These are phyloP conservation scores for Epichloe brachyelytri DNA, from an alignment of 2,329 filamentous ascomycete species.

Conservation along the genomic window DNA sequence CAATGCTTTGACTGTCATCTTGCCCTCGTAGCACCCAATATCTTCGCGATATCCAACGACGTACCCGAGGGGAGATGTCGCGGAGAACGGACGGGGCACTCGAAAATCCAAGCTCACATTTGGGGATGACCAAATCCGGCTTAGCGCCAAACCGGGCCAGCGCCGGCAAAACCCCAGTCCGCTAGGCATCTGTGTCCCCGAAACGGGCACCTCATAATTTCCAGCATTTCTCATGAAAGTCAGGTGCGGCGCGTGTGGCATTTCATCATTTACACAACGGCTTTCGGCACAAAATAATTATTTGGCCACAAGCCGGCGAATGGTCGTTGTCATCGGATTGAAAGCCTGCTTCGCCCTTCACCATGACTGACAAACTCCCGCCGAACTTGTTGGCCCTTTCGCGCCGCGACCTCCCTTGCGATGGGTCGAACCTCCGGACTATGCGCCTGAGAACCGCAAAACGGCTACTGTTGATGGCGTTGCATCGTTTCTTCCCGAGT, in stretches of 20 bases:
- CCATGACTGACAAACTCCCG: conserved; percentile 93
- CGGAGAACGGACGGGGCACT: background rate
- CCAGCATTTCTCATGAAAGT: conserved; percentile 4
- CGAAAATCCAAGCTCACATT: conserved; percentile 6
- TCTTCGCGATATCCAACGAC: conserved; percentile 15
- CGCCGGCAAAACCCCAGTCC: conserved; percentile 10
- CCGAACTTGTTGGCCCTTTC: conserved; percentile 90
- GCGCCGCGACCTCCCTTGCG: conserved; percentile 84
- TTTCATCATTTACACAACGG: background rate
- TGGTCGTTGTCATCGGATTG: conserved; percentile 1
- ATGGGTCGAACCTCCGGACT: conserved; percentile 74
- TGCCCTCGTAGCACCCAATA: conserved; percentile 19
- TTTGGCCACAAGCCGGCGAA: background rate
- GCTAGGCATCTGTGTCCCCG: background rate
- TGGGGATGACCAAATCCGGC: conserved; percentile 9
- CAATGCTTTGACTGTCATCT: conserved; percentile 44
- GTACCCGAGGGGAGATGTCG: conserved; percentile 9
- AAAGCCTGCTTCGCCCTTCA: conserved; percentile 1
- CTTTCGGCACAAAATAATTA: background rate
- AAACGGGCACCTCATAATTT: conserved; percentile 10
- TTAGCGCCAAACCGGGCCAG: conserved; percentile 13
- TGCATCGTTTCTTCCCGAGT: conserved; percentile 58
- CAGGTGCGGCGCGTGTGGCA: conserved; percentile 7
- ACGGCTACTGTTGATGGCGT: conserved; percentile 63
- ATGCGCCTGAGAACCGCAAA: conserved; percentile 68